Evolutionary conservation across 2,329 filamentous ascomycete species (phyloP), one percentile per base, ranked within the genome.

Genomic region (Phyllosticta citrichinensis): DNA sequence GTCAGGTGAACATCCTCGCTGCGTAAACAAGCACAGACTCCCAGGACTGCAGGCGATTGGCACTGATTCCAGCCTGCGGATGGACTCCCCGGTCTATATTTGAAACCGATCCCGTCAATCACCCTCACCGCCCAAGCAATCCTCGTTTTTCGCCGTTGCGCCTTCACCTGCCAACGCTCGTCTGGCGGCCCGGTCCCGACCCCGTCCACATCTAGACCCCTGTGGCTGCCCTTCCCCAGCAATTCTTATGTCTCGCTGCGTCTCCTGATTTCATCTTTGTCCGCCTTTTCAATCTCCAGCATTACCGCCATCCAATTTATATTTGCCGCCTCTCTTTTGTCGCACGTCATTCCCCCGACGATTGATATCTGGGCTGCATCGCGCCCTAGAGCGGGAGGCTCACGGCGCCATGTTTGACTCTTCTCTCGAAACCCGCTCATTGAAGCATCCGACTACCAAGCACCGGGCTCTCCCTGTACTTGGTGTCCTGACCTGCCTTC

Each of bases 401-500:
- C 6, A 47, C 17, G 40, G 40, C 40, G 6, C 40, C 17, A 47
- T 47, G 40, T n/a, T 47, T 47, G 40, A 47, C n/a, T 57, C 60
- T 19, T 54, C 60, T 11, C 33, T 58, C 60, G 60, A 62, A 55
- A 55, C 25, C 54, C 60, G 55, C n/a, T 58, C 60, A 3, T 33
- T 62, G 51, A 58, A 19, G 40, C 40, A 14, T 5, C 40, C 40
- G 6, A 47, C 40, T 2, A 47, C 40, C 14, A n/a, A n/a, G 17
- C 14, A 17, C 25, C 12, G 22, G 54, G n/a, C 27, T 55, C 24
- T 72, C 67, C 61, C 63, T 71, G 59, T 72, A 68, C 61, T 75
- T 8, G 70, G 73, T 19, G 65, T 67, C 50, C 61, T 71, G 24
- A 68, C 73, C 30, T 69, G 70, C 63, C 68, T 71, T 51, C 67